phyloP scores from a whole-genome alignment of 2,329 filamentous ascomycete genomes.

The Chaetomium sp. region DNA sequence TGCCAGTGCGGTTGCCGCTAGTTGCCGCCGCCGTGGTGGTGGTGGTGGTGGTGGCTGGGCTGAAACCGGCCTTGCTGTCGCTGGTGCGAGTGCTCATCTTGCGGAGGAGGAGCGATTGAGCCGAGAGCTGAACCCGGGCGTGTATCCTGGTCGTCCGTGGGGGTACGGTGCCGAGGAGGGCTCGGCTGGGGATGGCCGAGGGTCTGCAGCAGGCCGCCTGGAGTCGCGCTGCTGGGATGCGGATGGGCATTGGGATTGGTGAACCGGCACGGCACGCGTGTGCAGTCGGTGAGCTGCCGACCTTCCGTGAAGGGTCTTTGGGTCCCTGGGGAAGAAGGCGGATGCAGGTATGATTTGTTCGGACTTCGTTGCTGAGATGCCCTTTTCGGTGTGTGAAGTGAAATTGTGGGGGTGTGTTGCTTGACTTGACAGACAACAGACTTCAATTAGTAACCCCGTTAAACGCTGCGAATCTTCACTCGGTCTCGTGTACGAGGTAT shows the following conservation, averaged over 20 bases:
- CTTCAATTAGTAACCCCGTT: background rate
- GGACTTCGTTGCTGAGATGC: background rate
- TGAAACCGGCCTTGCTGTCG: conserved; percentile 4
- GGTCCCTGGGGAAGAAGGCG: background rate
- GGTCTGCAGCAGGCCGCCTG: conserved; percentile 1
- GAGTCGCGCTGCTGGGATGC: conserved; percentile 11
- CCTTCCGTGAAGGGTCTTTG: background rate
- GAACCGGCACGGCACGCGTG: background rate
- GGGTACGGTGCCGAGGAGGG: conserved; percentile 5
- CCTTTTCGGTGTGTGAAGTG: background rate
- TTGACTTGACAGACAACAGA: background rate
- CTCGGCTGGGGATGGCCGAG: conserved; percentile 3
- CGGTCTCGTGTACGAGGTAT: background rate
- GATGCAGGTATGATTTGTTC: conserved; percentile 18
- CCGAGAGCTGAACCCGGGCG: background rate
- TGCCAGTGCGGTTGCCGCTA: background rate
- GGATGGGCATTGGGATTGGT: conserved; percentile 19
- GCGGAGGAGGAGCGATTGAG: background rate
- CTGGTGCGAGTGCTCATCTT: conserved; percentile 12
- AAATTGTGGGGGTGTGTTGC: background rate
- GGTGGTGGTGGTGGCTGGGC: background rate
- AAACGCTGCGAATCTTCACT: background rate
- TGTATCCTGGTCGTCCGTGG: conserved; percentile 10
- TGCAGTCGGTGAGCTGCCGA: conserved; percentile 5
- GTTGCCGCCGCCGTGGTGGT: background rate